phyloP scores from a whole-genome alignment of 1,284 basidiomycete genomes.

The Papiliotrema nemorosa region DNA sequence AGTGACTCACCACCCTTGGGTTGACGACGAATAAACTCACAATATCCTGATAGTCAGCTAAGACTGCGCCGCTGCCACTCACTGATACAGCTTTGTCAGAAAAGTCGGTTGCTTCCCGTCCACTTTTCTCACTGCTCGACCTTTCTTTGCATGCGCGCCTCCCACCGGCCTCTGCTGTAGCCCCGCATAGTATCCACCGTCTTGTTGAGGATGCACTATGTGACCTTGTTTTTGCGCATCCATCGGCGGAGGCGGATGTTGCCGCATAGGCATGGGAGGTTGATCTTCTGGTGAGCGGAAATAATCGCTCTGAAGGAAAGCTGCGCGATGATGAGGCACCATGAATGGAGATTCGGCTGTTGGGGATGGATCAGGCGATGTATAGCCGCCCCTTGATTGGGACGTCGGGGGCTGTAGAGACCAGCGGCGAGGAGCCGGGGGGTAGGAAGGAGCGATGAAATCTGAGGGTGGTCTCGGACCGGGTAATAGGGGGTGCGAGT shows the following conservation, averaged over 20 bases:
- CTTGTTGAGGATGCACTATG: slow-evolving; percentile 1
- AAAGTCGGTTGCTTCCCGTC: slow-evolving; percentile 73
- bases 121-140: slow-evolving; percentile 24
- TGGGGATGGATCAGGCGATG: slow-evolving; percentile 22
- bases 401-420: slow-evolving; percentile 8
- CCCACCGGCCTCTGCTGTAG: background rate
- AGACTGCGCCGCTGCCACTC: slow-evolving; percentile 46
- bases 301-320: background rate
- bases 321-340: background rate
- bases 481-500: slow-evolving; percentile 6
- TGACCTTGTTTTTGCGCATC: background rate
- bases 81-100: slow-evolving; percentile 88
- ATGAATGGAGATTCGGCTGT: background rate
- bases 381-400: slow-evolving; percentile 13
- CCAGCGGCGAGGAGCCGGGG: slow-evolving; percentile 7
- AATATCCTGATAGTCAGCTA: slow-evolving; percentile 16
- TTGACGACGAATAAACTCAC: slow-evolving; percentile 15
- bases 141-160: slow-evolving; percentile 6
- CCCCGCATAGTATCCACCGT: slow-evolving; percentile 8
- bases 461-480: slow-evolving; percentile 3
- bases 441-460: background rate
- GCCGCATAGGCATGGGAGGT: background rate
- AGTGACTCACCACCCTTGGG: slow-evolving; percentile 17
- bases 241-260: background rate
- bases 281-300: background rate